Conservation (phyloP, 129 eudicot species). For the Pseudognaphalium luteoalbum region DNA sequence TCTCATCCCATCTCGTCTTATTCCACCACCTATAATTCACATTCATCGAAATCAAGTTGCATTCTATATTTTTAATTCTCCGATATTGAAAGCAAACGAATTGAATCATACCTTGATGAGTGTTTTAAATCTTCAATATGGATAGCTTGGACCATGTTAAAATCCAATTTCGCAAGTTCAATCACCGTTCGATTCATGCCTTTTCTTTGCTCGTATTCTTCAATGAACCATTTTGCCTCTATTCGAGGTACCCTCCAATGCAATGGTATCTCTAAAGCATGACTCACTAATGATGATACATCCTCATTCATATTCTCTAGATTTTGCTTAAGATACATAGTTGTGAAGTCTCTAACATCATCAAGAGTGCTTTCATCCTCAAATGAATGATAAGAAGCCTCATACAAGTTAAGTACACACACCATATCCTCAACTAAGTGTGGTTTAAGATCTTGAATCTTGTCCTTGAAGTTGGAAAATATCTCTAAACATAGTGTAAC, state of each 20-base stretch:
- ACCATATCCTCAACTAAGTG: not conserved
- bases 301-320: not conserved
- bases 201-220: not conserved
- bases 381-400: slow-evolving; percentile 20
- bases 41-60: too few relatives aligned
- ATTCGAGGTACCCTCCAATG: slow-evolving; percentile 19
- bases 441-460: not conserved
- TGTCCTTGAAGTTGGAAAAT: not conserved
- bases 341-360: slow-evolving; percentile 11
- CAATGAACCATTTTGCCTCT: slow-evolving; percentile 23
- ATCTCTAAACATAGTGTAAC: not conserved
- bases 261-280: slow-evolving; percentile 16
- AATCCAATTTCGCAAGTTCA: slow-evolving; percentile 20
- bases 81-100: not conserved
- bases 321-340: not conserved
- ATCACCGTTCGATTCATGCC: not conserved
- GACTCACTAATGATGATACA: not conserved
- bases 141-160: slow-evolving; percentile 11
- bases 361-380: slow-evolving; percentile 16
- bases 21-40: slow-evolving; percentile 13
- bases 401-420: slow-evolving; percentile 20
- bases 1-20: slow-evolving; percentile 12
- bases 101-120: slow-evolving; percentile 7
- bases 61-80: too few relatives aligned
- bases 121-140: slow-evolving; percentile 13